Evolutionary conservation across 768 basidiomycete species (phyloP).

Genomic region (Termitomyces sp.): DNA sequence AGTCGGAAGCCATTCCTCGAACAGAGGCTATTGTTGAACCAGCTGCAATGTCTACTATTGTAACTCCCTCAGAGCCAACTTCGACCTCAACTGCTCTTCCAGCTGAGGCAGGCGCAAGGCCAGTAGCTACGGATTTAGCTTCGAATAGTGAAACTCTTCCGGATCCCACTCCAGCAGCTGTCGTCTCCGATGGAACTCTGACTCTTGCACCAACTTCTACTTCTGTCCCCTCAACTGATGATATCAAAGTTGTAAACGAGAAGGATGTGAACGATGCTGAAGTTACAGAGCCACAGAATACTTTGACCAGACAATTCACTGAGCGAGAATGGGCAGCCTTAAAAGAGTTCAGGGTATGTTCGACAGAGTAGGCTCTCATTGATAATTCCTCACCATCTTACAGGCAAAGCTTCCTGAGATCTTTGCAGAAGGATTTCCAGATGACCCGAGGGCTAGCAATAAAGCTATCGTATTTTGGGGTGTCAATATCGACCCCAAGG

Average conservation of each 20-base stretch:
- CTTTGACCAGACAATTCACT: constrained; percentile 65
- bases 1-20: neutral
- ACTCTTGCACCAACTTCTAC: constrained; percentile 8
- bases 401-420: constrained; percentile 44
- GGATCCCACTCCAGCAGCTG: constrained; percentile 3
- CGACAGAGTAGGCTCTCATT: neutral
- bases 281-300: constrained; percentile 56
- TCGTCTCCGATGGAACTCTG: constrained; percentile 3
- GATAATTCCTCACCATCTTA: neutral
- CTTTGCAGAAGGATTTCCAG: constrained; percentile 54
- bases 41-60: neutral
- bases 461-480: constrained; percentile 65
- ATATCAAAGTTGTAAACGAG: neutral
- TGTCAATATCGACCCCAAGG: constrained; percentile 54
- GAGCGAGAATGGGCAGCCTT: constrained; percentile 68
- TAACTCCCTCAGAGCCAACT: constrained; percentile 1
- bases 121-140: constrained; percentile 10
- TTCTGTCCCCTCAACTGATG: neutral
- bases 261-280: constrained; percentile 16
- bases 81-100: constrained; percentile 10
- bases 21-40: neutral
- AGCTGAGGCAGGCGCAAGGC: constrained; percentile 11
- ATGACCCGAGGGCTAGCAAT: constrained; percentile 44
- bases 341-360: constrained; percentile 57
- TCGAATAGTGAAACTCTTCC: constrained; percentile 1